Conservation (phyloP, 83 land plant species). For the Thuja plicata region DNA sequence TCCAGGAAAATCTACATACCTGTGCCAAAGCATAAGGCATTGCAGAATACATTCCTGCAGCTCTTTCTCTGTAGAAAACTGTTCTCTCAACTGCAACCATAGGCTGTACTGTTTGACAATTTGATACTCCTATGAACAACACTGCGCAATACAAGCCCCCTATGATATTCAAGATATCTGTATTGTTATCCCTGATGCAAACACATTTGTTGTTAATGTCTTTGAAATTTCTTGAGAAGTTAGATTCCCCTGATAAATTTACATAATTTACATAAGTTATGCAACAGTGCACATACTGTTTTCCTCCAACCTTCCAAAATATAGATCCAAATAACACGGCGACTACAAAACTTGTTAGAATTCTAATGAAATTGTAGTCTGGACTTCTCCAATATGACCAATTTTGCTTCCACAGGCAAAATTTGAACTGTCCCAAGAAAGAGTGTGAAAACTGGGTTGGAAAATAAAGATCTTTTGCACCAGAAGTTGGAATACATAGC, state of each 20-base stretch:
- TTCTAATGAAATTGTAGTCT: conserved; percentile 20
- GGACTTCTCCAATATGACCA: no score
- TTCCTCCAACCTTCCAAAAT: conserved; percentile 44
- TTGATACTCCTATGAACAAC: conserved; percentile 32
- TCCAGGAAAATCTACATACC: conserved; percentile 3
- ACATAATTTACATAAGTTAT: neutral
- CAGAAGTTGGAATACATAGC: no score
- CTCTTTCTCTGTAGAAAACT: conserved; percentile 34
- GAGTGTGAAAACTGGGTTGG: no score
- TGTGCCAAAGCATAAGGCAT: conserved; percentile 26
- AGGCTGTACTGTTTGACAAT: conserved; percentile 35
- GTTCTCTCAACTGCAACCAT: conserved; percentile 33
- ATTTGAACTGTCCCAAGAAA: no score
- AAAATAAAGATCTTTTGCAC: no score
- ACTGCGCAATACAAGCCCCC: conserved; percentile 35
- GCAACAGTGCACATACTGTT: conserved; percentile 25
- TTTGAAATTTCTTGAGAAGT: neutral
- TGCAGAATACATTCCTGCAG: no score
- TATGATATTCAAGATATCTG: conserved; percentile 15
- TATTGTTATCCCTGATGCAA: conserved; percentile 11
- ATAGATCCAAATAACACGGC: conserved; percentile 47
- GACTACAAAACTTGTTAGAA: conserved; percentile 28
- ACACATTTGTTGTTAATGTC: neutral
- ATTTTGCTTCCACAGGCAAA: no score
- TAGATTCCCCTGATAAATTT: no score